Evolutionary conservation across 2,329 filamentous ascomycete species (phyloP).

Genomic region (Aspergillus ochraceoroseus): DNA sequence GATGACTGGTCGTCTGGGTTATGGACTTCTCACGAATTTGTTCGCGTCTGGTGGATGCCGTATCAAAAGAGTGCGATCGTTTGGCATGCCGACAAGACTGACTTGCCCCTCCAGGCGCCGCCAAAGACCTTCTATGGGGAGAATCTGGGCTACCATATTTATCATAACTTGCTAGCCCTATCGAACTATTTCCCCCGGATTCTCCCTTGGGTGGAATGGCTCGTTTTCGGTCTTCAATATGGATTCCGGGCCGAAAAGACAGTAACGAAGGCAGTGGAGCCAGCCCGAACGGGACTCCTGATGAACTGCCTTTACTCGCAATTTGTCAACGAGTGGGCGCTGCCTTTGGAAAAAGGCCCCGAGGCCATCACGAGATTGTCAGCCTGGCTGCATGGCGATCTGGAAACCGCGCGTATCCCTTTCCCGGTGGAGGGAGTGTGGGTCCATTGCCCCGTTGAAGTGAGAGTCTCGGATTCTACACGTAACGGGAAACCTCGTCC

Average conservation of each 20-base stretch:
- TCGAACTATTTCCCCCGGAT: conserved; percentile 72
- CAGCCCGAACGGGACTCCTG: conserved; percentile 71
- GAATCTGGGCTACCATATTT: conserved; percentile 76
- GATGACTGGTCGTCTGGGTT: conserved; percentile 66
- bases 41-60: conserved; percentile 95
- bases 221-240: conserved; percentile 96
- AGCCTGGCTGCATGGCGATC: conserved; percentile 76
- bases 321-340: conserved; percentile 96
- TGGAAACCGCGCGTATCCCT: conserved; percentile 67
- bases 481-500: conserved; percentile 50
- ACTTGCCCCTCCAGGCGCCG: conserved; percentile 56
- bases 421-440: conserved; percentile 74
- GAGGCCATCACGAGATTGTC: conserved; percentile 78
- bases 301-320: conserved; percentile 99
- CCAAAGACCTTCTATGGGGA: conserved; percentile 74
- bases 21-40: conserved; percentile 83
- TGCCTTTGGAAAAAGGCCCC: conserved; percentile 78
- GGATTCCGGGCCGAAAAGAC: conserved; percentile 68
- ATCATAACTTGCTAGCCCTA: conserved; percentile 83
- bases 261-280: conserved; percentile 69
- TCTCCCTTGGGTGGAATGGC: conserved; percentile 87
- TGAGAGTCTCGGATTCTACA: conserved; percentile 73
- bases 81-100: conserved; percentile 80
- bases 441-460: conserved; percentile 86
- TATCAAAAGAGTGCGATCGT: conserved; percentile 83